phyloP scores from a whole-genome alignment of 441 rosid species.

The Brassica hybrid region DNA sequence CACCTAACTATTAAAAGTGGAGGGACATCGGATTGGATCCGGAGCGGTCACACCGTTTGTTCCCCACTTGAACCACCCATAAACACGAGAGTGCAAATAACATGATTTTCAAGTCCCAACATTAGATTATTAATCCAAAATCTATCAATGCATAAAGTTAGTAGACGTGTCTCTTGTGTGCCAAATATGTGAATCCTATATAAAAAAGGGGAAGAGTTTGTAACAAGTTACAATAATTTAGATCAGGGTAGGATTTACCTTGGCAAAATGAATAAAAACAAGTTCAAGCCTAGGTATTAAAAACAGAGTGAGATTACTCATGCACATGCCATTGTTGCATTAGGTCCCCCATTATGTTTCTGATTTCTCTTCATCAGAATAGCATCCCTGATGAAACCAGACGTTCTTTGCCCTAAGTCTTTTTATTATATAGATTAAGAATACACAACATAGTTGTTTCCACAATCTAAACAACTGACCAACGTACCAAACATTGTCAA shows the following conservation, averaged over 20 bases:
- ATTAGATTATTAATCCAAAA: neutral
- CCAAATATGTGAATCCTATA: neutral
- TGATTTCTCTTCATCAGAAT: neutral
- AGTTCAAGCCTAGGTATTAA: neutral
- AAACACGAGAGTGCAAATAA: neutral
- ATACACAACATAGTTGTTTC: neutral
- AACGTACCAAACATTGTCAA: neutral
- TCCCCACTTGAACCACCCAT: too few species aligned
- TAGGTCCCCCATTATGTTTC: neutral
- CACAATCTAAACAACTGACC: neutral
- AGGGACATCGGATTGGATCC: too few species aligned
- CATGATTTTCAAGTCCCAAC: neutral
- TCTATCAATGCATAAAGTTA: neutral
- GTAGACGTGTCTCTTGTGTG: neutral
- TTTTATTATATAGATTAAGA: neutral
- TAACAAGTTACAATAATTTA: neutral
- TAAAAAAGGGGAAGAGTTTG: neutral
- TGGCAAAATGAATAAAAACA: neutral
- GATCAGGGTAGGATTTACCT: neutral
- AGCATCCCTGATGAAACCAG: neutral
- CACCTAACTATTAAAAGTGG: too few species aligned
- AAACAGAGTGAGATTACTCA: neutral
- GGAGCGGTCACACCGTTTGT: too few species aligned
- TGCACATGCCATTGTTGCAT: neutral
- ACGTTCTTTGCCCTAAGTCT: neutral